Percentiles rank a stretch among this genome's conserved stretches.
These are phyloP conservation scores for Fusarium sp. DNA, from an alignment of 2,329 filamentous ascomycete genomes.

Conservation along the genomic window DNA sequence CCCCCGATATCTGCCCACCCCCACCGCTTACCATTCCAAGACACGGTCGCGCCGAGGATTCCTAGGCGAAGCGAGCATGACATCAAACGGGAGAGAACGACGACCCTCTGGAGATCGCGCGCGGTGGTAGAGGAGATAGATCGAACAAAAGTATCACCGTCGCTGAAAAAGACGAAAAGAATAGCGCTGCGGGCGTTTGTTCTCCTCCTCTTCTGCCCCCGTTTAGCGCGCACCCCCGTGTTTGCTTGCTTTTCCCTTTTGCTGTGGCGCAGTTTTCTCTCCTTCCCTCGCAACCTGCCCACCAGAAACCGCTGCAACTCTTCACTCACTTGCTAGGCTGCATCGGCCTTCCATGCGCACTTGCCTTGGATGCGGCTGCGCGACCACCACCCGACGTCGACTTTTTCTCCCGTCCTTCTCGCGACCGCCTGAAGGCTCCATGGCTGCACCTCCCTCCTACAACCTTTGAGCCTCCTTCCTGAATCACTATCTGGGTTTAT, in stretches of 20 bases:
- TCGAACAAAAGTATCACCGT: background rate
- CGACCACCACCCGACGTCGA: slow-evolving; percentile 28
- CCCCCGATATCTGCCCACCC: slow-evolving; percentile 28
- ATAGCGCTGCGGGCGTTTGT: background rate
- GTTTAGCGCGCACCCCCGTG: background rate
- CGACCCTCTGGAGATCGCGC: slow-evolving; percentile 25
- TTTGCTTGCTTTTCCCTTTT: background rate
- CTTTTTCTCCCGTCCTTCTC: slow-evolving; percentile 2
- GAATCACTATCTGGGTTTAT: slow-evolving; percentile 8
- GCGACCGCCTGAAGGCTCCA: slow-evolving; percentile 12
- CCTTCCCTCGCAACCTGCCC: slow-evolving; percentile 2
- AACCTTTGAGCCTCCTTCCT: background rate
- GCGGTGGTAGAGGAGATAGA: slow-evolving; percentile 32
- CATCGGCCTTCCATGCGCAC: slow-evolving; percentile 25
- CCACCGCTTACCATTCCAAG: slow-evolving; percentile 42
- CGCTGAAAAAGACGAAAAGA: background rate
- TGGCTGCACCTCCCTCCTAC: slow-evolving; percentile 28
- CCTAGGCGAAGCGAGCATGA: slow-evolving; percentile 37
- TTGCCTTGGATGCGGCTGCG: slow-evolving; percentile 47
- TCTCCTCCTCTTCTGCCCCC: background rate
- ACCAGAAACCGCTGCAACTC: background rate
- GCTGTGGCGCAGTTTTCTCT: slow-evolving; percentile 16
- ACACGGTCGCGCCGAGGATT: slow-evolving; percentile 13
- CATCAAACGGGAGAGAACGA: slow-evolving; percentile 41
- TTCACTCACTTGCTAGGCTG: slow-evolving; percentile 19